Conservation (phyloP, 2,329 filamentous ascomycete genomes). For the Alternaria sp. region DNA sequence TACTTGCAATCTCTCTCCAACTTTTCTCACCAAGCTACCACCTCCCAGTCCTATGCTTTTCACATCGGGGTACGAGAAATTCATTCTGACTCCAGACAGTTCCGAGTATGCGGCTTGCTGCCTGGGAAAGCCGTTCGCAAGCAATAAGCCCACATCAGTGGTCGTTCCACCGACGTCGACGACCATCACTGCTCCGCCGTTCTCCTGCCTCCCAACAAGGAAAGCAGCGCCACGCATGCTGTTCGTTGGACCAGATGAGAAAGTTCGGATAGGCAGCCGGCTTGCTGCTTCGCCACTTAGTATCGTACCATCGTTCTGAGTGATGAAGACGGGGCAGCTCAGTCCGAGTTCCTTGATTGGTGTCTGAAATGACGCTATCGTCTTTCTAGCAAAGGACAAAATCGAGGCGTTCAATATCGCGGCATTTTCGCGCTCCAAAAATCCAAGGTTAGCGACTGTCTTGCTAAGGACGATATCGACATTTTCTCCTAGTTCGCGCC, state of each 20-base stretch:
- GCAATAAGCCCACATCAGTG: constrained; percentile 69
- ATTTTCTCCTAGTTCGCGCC: constrained; percentile 54
- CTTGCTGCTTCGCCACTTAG: constrained; percentile 58
- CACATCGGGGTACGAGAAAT: constrained; percentile 64
- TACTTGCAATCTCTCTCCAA: constrained; percentile 55
- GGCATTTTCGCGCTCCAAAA: constrained; percentile 62
- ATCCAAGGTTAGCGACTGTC: constrained; percentile 61
- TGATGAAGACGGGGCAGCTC: constrained; percentile 60
- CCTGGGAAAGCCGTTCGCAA: constrained; percentile 69
- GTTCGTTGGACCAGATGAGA: constrained; percentile 62
- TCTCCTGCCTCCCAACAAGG: constrained; percentile 42
- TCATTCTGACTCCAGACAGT: constrained; percentile 70
- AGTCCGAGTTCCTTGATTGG: constrained; percentile 58
- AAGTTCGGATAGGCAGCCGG: constrained; percentile 61
- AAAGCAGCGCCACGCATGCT: constrained; percentile 62
- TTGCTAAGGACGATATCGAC: constrained; percentile 63
- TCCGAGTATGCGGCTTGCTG: constrained; percentile 70
- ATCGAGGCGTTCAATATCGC: constrained; percentile 62
- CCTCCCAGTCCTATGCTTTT: constrained; percentile 68
- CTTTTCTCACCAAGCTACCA: constrained; percentile 63
- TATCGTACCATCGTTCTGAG: constrained; percentile 63
- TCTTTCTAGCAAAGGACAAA: constrained; percentile 56
- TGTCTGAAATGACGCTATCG: constrained; percentile 56
- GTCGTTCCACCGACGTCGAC: constrained; percentile 75
- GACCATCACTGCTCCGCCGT: constrained; percentile 64